Base-by-base conservation (phyloP, 2,329 filamentous ascomycete species). In the Calonectria leucothoes region DNA sequence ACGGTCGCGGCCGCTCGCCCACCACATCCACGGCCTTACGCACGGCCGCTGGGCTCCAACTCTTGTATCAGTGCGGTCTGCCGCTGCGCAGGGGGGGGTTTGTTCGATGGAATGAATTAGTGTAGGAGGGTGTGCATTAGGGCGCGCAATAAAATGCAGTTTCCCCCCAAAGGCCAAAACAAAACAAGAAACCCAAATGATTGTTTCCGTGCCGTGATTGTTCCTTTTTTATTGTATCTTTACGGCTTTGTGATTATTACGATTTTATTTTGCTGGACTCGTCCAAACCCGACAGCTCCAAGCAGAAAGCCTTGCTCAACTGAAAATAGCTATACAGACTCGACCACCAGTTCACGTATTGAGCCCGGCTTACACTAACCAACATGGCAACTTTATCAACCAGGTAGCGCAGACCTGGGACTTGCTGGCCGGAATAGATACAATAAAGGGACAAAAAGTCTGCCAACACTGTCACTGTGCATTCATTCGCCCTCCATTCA, bases 101-200 rank as follows among this genome's bases (percentile, higher is more conserved):
- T 71, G n/a, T n/a, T 79, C 71, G 77, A 80, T 81, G 79, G 79
- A 79, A 81, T 78, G 78, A 81, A 74, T 79, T 79, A 79, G 79
- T 81, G 79, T 81, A 80, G 79, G 79, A 81, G 73, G 79, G 74
- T 77, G 77, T 75, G 79, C 74, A 76, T 76, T 76, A 79, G 75
- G 79, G 73, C 73, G 70, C 72, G 77, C 79, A 81, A 81, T 39
- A 81, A 81, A 73, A 81, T 79, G 76, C 79, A 77, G 72, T 81
- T 75, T 73, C 78, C 71, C 64, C 71, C 71, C 68, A 72, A 39
- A 52, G 14, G 27, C 11, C 55, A 39, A 20, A 15, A 11, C n/a
- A 6, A 39, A n/a, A n/a, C n/a, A n/a, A n/a, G n/a, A n/a, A n/a
- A n/a, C n/a, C n/a, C n/a, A n/a, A n/a, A n/a, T n/a, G n/a, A n/a